Percentiles rank a stretch among this genome's conserved stretches.
phyloP scores from a whole-genome alignment of 31 red algal species.

The Porphyra umbilicalis region DNA sequence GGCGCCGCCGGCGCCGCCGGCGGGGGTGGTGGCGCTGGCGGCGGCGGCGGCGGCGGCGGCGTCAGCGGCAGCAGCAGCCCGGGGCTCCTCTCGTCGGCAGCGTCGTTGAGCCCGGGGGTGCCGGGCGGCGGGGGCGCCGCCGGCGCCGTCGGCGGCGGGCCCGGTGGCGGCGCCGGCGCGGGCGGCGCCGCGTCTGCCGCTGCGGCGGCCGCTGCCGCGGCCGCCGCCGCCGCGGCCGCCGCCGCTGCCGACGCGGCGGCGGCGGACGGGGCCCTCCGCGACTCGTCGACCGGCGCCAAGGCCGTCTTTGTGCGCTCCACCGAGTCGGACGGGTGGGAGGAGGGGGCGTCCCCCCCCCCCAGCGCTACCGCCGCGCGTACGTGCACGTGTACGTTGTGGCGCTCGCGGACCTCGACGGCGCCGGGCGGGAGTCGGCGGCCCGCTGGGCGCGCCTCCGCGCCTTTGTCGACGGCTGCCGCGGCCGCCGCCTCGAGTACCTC shows the following conservation, averaged over 20 bases:
- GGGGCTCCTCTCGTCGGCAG: neutral
- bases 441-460: conserved; percentile 39
- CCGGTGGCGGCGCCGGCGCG: neutral
- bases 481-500: conserved; percentile 33
- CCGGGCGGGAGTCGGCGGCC: neutral
- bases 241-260: conserved; percentile 5
- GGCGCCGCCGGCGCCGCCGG: neutral
- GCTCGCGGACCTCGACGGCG: conserved; percentile 10
- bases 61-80: too few relatives aligned
- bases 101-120: neutral
- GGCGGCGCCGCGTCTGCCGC: neutral
- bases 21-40: neutral
- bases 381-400: conserved; percentile 29
- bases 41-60: neutral
- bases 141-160: neutral
- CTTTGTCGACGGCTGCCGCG: conserved; percentile 48
- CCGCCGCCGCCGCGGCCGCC: neutral
- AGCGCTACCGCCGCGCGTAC: conserved; percentile 46
- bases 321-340: neutral
- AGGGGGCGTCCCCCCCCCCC: neutral
- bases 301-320: conserved; percentile 31
- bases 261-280: conserved; percentile 28
- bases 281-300: conserved; percentile 40
- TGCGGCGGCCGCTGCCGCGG: neutral
- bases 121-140: neutral